Percentiles rank a stretch among this genome's conserved stretches.
These are phyloP conservation scores for Globisporangium camurandrum DNA, from an alignment of 352 stramenopile genomes.

Conservation along the genomic window DNA sequence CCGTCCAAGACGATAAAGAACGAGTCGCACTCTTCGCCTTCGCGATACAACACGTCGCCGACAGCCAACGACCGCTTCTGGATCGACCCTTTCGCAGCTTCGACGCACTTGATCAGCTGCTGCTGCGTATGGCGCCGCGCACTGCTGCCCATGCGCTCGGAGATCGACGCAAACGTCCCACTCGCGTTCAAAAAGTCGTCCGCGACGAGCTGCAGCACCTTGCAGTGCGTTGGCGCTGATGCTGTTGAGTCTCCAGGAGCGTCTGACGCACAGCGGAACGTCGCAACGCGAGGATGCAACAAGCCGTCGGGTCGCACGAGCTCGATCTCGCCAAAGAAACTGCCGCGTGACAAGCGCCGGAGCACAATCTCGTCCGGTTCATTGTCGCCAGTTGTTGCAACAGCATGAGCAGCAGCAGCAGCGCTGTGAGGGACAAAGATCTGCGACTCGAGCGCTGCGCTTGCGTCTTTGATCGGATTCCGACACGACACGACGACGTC, in stretches of 20 bases:
- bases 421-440: constrained; percentile 6
- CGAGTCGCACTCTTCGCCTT: constrained; percentile 67
- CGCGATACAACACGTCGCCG: constrained; percentile 72
- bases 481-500: constrained; percentile 73
- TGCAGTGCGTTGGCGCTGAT: constrained; percentile 25
- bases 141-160: constrained; percentile 50
- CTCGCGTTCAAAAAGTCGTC: constrained; percentile 78
- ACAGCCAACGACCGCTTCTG: constrained; percentile 46
- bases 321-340: constrained; percentile 78
- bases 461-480: constrained; percentile 51
- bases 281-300: constrained; percentile 64
- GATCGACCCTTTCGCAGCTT: constrained; percentile 61
- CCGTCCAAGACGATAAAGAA: constrained; percentile 77
- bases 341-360: constrained; percentile 53
- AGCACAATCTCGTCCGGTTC: constrained; percentile 42
- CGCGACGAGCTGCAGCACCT: constrained; percentile 72
- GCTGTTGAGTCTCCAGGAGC: too few relatives aligned
- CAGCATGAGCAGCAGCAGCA: too few relatives aligned
- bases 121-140: constrained; percentile 55
- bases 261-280: constrained; percentile 35
- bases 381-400: neutral
- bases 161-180: constrained; percentile 66
- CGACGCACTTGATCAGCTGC: constrained; percentile 71
- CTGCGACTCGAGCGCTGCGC: constrained; percentile 4
- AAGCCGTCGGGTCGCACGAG: constrained; percentile 59